Evolutionary conservation across 2,329 filamentous ascomycete species (phyloP).

Genomic region (Boeremia exigua): DNA sequence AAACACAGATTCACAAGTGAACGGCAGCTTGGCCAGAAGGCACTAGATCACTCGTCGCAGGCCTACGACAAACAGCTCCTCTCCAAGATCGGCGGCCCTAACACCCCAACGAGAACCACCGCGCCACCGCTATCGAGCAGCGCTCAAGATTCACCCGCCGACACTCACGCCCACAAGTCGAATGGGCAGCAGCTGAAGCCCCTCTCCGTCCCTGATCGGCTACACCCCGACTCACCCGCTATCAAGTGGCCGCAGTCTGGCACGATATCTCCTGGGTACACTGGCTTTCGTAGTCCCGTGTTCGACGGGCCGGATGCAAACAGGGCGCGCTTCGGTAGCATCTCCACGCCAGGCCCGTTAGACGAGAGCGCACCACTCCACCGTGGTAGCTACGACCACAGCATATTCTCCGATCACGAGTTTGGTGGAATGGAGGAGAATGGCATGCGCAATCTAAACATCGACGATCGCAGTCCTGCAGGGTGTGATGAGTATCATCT

Average conservation of each 20-base stretch:
- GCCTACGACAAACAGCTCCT: constrained; percentile 68
- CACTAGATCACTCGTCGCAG: constrained; percentile 64
- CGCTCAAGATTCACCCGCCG: constrained; percentile 44
- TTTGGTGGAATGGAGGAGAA: constrained; percentile 60
- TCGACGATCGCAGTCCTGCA: constrained; percentile 60
- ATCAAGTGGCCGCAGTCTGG: constrained; percentile 51
- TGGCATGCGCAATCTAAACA: constrained; percentile 58
- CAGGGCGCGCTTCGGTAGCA: constrained; percentile 55
- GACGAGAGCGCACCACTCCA: constrained; percentile 63
- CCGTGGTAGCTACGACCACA: constrained; percentile 68
- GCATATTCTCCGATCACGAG: constrained; percentile 58
- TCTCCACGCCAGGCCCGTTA: constrained; percentile 52
- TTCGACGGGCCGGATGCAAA: constrained; percentile 44
- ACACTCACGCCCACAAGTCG: constrained; percentile 49
- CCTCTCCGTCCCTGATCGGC: constrained; percentile 53
- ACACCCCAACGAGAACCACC: constrained; percentile 58
- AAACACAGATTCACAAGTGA: constrained; percentile 63
- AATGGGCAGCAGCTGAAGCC: constrained; percentile 52
- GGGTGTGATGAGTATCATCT: constrained; percentile 52
- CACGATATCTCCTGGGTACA: constrained; percentile 52
- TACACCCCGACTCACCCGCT: constrained; percentile 49
- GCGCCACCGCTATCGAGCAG: constrained; percentile 41
- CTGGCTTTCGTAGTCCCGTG: constrained; percentile 51
- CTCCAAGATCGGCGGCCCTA: constrained; percentile 66
- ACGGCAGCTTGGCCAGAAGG: constrained; percentile 63